phyloP scores from a whole-genome alignment of 768 basidiomycete species.

The Xerocomellus dryophilus region DNA sequence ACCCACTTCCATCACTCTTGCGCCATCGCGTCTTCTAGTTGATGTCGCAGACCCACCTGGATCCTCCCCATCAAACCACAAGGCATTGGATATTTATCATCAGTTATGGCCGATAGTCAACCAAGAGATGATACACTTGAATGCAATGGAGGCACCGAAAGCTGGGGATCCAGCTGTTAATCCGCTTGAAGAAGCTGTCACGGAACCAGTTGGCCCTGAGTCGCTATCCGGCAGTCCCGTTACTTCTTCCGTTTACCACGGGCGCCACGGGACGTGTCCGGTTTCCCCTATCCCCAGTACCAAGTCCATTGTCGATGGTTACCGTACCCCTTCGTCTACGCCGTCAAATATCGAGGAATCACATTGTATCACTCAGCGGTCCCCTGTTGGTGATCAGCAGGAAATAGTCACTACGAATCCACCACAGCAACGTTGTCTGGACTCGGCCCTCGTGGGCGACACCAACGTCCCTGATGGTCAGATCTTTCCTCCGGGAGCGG shows the following conservation, averaged over 20 bases:
- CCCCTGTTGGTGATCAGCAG: neutral
- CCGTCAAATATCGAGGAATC: slow-evolving; percentile 2
- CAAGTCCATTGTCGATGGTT: slow-evolving; percentile 34
- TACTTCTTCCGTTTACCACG: slow-evolving; percentile 7
- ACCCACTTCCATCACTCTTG: neutral
- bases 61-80: slow-evolving; percentile 8
- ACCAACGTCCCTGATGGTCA: slow-evolving; percentile 75
- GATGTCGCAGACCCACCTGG: slow-evolving; percentile 3
- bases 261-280: neutral
- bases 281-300: slow-evolving; percentile 5
- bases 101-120: slow-evolving; percentile 36
- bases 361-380: neutral
- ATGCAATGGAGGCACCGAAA: slow-evolving; percentile 11
- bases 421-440: slow-evolving; percentile 26
- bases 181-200: neutral
- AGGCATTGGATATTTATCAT: slow-evolving; percentile 20
- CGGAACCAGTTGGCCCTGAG: slow-evolving; percentile 10
- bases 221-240: slow-evolving; percentile 28
- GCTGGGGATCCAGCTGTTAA: neutral
- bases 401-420: neutral
- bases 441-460: slow-evolving; percentile 61
- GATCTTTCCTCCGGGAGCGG: slow-evolving; percentile 75
- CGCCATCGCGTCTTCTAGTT: slow-evolving; percentile 8
- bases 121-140: slow-evolving; percentile 37
- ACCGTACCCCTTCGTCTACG: slow-evolving; percentile 17